These are phyloP conservation scores for Termitomyces sp. DNA, from an alignment of 768 basidiomycete species.

Conservation along the genomic window DNA sequence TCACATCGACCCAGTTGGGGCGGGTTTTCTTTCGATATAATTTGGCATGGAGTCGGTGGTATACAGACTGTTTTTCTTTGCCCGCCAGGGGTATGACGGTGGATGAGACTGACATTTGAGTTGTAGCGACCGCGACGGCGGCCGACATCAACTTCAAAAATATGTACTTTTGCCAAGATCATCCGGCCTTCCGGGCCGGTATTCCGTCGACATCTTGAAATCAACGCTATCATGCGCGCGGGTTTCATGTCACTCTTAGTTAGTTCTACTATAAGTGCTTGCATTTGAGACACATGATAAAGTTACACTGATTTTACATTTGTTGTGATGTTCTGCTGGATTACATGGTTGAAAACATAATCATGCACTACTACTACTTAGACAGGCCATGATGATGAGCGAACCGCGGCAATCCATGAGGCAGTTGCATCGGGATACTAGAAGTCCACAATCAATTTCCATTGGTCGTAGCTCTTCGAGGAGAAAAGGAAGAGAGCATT, in stretches of 20 bases:
- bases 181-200: neutral
- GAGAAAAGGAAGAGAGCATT: conserved; percentile 2
- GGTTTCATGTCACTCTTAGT: neutral
- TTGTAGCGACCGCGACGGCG: neutral
- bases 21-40: conserved; percentile 14
- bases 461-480: neutral
- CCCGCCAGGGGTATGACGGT: conserved; percentile 10
- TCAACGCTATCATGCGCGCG: neutral
- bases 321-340: neutral
- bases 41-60: neutral
- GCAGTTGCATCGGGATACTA: conserved; percentile 27
- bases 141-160: neutral
- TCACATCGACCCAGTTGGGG: conserved; percentile 32
- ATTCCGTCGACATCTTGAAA: neutral
- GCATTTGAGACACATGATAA: neutral
- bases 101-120: conserved; percentile 2
- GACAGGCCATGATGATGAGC: conserved; percentile 27
- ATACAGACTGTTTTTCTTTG: conserved; percentile 3
- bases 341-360: neutral
- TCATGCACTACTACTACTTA: neutral
- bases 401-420: conserved; percentile 30
- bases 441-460: neutral
- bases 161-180: conserved; percentile 1
- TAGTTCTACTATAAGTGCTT: neutral
- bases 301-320: neutral